Conservation (phyloP, 2,329 filamentous ascomycete genomes). For the Botryosphaeria dothidea region DNA sequence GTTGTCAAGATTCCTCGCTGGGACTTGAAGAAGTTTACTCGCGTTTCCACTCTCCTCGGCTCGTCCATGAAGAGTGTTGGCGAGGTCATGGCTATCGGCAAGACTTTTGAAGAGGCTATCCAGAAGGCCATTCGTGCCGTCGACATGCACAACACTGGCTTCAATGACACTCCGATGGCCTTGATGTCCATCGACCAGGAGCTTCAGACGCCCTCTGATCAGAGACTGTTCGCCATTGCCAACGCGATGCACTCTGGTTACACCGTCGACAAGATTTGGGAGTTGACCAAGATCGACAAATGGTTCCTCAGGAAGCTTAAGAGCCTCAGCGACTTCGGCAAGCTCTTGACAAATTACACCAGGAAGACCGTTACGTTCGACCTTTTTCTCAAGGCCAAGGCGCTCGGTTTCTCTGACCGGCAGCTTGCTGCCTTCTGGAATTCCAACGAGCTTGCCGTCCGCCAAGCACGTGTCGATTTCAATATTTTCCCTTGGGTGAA, state of each 20-base stretch:
- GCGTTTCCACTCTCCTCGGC: constrained; percentile 91
- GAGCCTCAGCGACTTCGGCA: constrained; percentile 85
- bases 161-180: constrained; percentile 79
- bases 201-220: constrained; percentile 94
- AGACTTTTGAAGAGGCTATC: constrained; percentile 96
- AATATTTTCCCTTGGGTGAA: constrained; percentile 89
- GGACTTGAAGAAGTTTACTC: constrained; percentile 98
- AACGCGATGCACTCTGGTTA: constrained; percentile 97
- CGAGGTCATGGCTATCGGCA: constrained; percentile 97
- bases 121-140: constrained; percentile 97
- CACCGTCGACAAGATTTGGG: constrained; percentile 94
- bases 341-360: constrained; percentile 69
- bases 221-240: constrained; percentile 94
- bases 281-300: constrained; percentile 97
- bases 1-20: constrained; percentile 99
- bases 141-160: constrained; percentile 93
- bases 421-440: constrained; percentile 93
- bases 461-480: constrained; percentile 79
- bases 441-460: constrained; percentile 89
- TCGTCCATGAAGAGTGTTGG: constrained; percentile 99
- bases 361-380: constrained; percentile 65
- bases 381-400: constrained; percentile 81
- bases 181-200: constrained; percentile 96
- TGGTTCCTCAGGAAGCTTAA: constrained; percentile 96
- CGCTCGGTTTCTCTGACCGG: constrained; percentile 89